A percentile compares a stretch with the other conserved stretches of the same genome.
Conservation (phyloP, 306 rosid species). For the Vigna radiata region DNA sequence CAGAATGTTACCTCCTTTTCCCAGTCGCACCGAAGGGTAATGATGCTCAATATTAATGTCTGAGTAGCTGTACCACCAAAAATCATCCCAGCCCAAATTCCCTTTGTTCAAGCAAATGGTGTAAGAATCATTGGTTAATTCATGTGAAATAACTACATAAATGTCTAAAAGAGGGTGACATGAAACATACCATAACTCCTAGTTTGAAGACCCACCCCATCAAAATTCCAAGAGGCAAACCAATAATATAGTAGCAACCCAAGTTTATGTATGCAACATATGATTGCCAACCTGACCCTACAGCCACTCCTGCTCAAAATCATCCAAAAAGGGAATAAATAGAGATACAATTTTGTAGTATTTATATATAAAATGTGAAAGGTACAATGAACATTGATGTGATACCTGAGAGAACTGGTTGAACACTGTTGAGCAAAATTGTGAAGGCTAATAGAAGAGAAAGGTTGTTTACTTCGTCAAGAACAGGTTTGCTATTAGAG, state of each 20-base stretch:
- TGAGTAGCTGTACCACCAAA: conserved; percentile 88
- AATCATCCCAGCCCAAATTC: conserved; percentile 91
- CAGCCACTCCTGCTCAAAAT: conserved; percentile 71
- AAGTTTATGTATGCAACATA: conserved; percentile 86
- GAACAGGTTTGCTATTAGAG: conserved; percentile 61
- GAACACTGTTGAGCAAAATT: conserved; percentile 77
- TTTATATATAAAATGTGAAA: too few species aligned
- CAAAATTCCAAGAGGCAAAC: conserved; percentile 73
- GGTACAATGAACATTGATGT: too few species aligned
- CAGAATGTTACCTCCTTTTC: conserved; percentile 61
- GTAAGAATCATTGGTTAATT: neutral
- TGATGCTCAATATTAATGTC: conserved; percentile 59
- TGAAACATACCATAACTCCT: conserved; percentile 73
- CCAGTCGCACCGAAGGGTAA: conserved; percentile 78
- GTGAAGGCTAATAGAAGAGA: conserved; percentile 76
- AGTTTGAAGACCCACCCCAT: conserved; percentile 73
- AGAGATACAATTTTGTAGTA: too few species aligned
- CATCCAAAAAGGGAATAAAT: neutral
- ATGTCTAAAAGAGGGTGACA: neutral
- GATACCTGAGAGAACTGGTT: conserved; percentile 80
- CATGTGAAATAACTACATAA: neutral
- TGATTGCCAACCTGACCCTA: conserved; percentile 93
- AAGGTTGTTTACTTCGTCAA: conserved; percentile 60
- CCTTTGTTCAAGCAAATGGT: conserved; percentile 44
- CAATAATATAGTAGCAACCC: conserved; percentile 81